Base-by-base conservation (phyloP, 169 alveolate species). In the Miamiensis avidus region DNA sequence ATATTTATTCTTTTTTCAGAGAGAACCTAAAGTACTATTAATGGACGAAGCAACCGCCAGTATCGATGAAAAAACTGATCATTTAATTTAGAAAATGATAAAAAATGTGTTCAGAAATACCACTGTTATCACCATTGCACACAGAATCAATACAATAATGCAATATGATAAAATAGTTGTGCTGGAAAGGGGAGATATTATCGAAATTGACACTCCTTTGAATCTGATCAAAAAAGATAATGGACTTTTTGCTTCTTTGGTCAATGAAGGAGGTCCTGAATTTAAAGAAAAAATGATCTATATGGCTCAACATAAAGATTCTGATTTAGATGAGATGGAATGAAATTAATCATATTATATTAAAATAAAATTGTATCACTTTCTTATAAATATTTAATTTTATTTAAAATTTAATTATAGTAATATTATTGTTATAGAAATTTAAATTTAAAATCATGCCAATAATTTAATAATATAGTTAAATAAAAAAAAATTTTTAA, bases 41-140 rank as follows among this genome's bases (percentile, higher is more conserved):
- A 83, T 88, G 90, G 95, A 91, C 84, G 95, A 91, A 83, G 95
- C 95, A 15, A 91, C 95, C 75, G 86, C 92, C 11, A 86, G 82
- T 79, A 79, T 91, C 28, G 95, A 91, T 73, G 75, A 78, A 77
- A 84, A 88, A 79, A 91, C 91, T 34, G 95, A 91, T 64, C 73
- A 81, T 31, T 49, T 88, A 0, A 86, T 91, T 16, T 83, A 88
- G 76, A 88, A 88, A 29, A 83, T 82, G 31, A 88, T 91, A 26
- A 87, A 84, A 82, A 64, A 86, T 32, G 78, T 74, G 65, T 87
- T 91, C 32, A 84, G 25, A n/a, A 33, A 77, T 64, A 77, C 86
- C n/a, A 91, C 95, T 27, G 78, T 89, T 16, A n/a, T 91, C 15
- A 86, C 88, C 0, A 89, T 91, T 83, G 93, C 93, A 29, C 95